phyloP scores from a whole-genome alignment of 2,329 filamentous ascomycete genomes.

The Plectosphaerella cucumerina region DNA sequence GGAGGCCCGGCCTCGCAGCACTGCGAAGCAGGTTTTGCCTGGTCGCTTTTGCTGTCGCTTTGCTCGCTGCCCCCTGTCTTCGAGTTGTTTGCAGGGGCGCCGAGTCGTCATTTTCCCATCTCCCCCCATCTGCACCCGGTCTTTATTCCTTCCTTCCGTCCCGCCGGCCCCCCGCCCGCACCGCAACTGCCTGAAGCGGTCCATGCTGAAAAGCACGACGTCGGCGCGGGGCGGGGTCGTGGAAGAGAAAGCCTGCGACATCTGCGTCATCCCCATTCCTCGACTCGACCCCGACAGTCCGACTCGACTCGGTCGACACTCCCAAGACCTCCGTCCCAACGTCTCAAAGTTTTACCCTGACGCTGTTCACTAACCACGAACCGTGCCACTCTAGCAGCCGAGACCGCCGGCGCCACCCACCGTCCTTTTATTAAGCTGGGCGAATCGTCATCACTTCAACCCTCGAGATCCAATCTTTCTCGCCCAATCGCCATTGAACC shows the following conservation, averaged over 20 bases:
- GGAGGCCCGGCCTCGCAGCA: background rate
- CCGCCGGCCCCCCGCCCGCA: too few species aligned
- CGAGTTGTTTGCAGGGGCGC: too few species aligned
- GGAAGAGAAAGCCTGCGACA: too few species aligned
- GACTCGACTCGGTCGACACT: background rate
- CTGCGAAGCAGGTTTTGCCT: background rate
- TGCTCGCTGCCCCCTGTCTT: background rate
- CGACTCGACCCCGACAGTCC: too few species aligned
- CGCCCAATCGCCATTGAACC: slow-evolving; percentile 52
- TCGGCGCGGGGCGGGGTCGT: background rate
- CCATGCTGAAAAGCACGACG: background rate
- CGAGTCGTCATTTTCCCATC: too few species aligned
- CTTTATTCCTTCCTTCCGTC: too few species aligned
- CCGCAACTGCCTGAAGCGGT: too few species aligned
- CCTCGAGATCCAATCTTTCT: slow-evolving; percentile 21
- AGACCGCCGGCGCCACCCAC: slow-evolving; percentile 9
- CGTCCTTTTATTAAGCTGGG: slow-evolving; percentile 13
- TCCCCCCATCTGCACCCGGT: too few species aligned
- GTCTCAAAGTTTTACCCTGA: too few species aligned
- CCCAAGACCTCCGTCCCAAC: too few species aligned
- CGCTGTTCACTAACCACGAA: background rate
- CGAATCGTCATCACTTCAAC: slow-evolving; percentile 13
- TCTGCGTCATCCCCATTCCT: background rate
- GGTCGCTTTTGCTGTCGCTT: background rate
- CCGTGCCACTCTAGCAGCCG: background rate